Evolutionary conservation across 108 stramenopile species (phyloP).

Genomic region (Epithemia pelagica): DNA sequence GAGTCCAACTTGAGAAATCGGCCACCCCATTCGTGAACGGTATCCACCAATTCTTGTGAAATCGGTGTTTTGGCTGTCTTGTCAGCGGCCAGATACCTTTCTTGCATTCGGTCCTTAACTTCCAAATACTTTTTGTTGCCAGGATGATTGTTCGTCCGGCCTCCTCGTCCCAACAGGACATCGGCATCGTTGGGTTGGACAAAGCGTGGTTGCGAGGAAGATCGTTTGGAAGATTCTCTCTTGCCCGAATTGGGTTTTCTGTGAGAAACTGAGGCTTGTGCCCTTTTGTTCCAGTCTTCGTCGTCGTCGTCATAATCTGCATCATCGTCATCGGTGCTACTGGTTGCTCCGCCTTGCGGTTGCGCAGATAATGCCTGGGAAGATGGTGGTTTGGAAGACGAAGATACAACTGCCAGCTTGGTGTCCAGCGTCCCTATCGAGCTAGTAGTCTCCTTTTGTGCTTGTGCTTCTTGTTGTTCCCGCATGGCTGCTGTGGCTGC

Average conservation of each 20-base stretch:
- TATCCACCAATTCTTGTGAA: conserved; percentile 26
- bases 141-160: conserved; percentile 37
- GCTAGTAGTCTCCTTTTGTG: background rate
- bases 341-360: background rate
- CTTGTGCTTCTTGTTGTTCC: background rate
- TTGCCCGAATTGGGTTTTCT: background rate
- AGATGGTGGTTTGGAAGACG: background rate
- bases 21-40: conserved; percentile 23
- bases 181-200: background rate
- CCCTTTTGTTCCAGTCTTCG: background rate
- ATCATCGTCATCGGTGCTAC: too few species aligned
- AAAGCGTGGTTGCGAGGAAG: background rate
- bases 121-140: conserved; percentile 42
- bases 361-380: background rate
- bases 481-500: background rate
- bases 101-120: conserved; percentile 24
- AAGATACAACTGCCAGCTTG: background rate
- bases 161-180: conserved; percentile 22
- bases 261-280: background rate
- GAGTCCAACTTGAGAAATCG: conserved; percentile 44
- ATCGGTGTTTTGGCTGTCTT: conserved; percentile 41
- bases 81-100: conserved; percentile 23
- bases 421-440: background rate
- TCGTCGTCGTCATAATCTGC: too few species aligned
- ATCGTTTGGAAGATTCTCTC: too few species aligned